These are phyloP conservation scores for Rhododendron kiyosumense DNA, from an alignment of 148 eudicot species.

Conservation along the genomic window DNA sequence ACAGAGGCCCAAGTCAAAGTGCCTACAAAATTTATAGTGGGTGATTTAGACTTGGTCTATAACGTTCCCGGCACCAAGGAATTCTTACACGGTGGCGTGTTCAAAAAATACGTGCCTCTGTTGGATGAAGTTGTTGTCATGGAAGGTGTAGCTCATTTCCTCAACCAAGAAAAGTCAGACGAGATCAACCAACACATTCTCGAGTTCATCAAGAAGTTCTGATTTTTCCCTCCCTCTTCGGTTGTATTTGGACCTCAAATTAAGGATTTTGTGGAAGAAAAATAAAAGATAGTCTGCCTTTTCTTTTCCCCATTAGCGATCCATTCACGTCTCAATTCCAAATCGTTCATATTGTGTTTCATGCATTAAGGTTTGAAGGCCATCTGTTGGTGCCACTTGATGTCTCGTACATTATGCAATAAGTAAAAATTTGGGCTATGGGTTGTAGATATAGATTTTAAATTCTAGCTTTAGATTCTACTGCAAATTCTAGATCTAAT, in stretches of 20 bases:
- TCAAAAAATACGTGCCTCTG: conserved; percentile 25
- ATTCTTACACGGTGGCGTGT: conserved; percentile 30
- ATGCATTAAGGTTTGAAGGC: neutral
- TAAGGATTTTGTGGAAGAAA: neutral
- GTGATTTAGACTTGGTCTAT: conserved; percentile 36
- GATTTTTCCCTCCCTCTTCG: neutral
- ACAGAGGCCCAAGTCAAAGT: conserved; percentile 30
- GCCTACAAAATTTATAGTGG: conserved; percentile 43
- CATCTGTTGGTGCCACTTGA: neutral
- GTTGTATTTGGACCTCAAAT: neutral
- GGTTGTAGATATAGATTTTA: too few species aligned
- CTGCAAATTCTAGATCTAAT: too few species aligned
- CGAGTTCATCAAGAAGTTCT: conserved; percentile 20
- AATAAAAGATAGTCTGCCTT: neutral
- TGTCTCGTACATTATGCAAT: neutral
- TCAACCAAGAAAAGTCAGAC: conserved; percentile 26
- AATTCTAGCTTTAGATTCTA: too few species aligned
- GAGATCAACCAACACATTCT: conserved; percentile 31
- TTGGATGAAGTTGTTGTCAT: conserved; percentile 36
- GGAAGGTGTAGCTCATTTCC: conserved; percentile 36
- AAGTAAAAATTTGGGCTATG: neutral
- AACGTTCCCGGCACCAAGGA: conserved; percentile 27
- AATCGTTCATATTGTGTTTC: neutral
- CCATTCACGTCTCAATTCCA: neutral
- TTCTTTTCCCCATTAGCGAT: neutral